phyloP scores from a whole-genome alignment of 257 asterid species.

The Solanum pennellii region DNA sequence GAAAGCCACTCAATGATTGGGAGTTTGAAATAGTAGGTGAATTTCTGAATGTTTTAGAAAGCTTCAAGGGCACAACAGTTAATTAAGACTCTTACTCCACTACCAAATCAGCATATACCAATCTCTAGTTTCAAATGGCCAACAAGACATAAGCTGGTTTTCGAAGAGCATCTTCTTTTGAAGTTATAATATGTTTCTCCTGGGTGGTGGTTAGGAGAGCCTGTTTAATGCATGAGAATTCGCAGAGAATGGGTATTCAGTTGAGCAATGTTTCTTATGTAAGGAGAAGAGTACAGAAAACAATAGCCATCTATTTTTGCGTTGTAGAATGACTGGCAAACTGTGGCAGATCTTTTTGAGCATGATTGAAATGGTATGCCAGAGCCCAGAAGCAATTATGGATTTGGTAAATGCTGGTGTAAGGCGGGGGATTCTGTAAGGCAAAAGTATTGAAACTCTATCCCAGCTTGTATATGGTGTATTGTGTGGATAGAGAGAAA shows the following conservation, averaged over 20 bases:
- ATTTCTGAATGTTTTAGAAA: neutral
- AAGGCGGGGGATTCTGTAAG: neutral
- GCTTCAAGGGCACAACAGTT: neutral
- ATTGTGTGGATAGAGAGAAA: neutral
- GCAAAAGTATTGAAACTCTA: neutral
- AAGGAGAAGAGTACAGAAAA: neutral
- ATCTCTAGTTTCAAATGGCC: neutral
- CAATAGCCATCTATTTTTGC: neutral
- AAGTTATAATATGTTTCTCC: neutral
- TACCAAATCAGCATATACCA: neutral
- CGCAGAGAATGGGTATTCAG: neutral
- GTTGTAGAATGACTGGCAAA: neutral
- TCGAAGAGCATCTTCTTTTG: neutral
- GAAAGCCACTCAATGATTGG: neutral
- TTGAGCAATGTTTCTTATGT: neutral
- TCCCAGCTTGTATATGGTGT: neutral
- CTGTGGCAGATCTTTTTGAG: neutral
- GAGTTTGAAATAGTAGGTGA: neutral
- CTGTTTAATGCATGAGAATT: neutral
- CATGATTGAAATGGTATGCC: neutral
- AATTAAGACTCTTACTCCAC: neutral
- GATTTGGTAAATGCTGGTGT: neutral
- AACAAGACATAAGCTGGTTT: neutral
- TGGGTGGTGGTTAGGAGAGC: neutral
- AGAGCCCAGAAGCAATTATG: neutral